These are phyloP conservation scores for Cladosporium oxysporum DNA, from an alignment of 2,329 filamentous ascomycete genomes.

Conservation along the genomic window DNA sequence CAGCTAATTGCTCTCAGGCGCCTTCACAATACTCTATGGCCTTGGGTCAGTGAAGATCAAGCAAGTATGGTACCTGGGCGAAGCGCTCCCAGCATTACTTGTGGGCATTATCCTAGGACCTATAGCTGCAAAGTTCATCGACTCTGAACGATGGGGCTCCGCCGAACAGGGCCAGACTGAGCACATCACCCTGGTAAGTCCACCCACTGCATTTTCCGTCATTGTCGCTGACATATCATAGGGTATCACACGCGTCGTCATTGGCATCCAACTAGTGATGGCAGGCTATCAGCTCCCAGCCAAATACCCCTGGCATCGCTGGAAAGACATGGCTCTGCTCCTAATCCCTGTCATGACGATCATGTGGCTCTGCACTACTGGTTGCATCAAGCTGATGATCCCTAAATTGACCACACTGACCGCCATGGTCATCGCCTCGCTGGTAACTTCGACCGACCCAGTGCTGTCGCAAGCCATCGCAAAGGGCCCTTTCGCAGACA, in stretches of 20 bases:
- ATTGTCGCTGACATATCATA: slow-evolving; percentile 1
- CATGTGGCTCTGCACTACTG: slow-evolving; percentile 79
- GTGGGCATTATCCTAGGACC: slow-evolving; percentile 76
- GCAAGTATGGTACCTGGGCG: slow-evolving; percentile 82
- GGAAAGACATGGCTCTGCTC: slow-evolving; percentile 70
- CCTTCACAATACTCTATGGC: slow-evolving; percentile 81
- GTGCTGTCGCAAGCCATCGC: slow-evolving; percentile 83
- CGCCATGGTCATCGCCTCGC: slow-evolving; percentile 74
- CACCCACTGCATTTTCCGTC: neutral
- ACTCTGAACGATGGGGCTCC: slow-evolving; percentile 68
- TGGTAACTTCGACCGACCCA: slow-evolving; percentile 83
- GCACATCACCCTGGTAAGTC: slow-evolving; percentile 62
- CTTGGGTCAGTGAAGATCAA: slow-evolving; percentile 83
- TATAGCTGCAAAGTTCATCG: slow-evolving; percentile 70
- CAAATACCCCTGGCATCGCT: slow-evolving; percentile 73
- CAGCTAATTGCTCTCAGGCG: slow-evolving; percentile 45
- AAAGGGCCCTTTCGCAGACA: slow-evolving; percentile 85
- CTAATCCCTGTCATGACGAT: slow-evolving; percentile 77
- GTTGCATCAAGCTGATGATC: slow-evolving; percentile 72
- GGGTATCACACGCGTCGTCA: slow-evolving; percentile 78
- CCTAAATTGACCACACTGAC: slow-evolving; percentile 71
- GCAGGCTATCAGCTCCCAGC: slow-evolving; percentile 82
- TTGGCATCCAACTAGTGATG: slow-evolving; percentile 83
- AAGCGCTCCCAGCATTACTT: slow-evolving; percentile 82
- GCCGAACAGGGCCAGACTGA: slow-evolving; percentile 59